These are phyloP conservation scores for Chrysochromulina parva DNA, from an alignment of 78 protist genomes.

Conservation along the genomic window DNA sequence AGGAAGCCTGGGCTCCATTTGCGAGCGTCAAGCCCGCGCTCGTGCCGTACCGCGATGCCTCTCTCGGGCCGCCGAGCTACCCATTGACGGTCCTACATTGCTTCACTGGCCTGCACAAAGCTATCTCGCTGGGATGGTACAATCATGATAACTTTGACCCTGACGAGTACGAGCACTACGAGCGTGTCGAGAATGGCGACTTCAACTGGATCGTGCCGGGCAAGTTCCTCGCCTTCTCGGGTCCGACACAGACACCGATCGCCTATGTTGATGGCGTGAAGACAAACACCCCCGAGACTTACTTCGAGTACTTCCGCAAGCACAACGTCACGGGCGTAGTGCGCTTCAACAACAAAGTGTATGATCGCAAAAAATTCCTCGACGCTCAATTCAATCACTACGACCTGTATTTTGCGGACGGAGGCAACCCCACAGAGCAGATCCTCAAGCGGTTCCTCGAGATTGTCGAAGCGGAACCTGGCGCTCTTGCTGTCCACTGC, in stretches of 20 bases:
- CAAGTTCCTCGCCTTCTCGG: slow-evolving; percentile 79
- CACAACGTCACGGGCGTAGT: slow-evolving; percentile 65
- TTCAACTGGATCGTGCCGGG: slow-evolving; percentile 86
- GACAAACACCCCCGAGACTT: slow-evolving; percentile 58
- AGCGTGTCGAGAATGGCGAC: slow-evolving; percentile 85
- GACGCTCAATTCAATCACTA: slow-evolving; percentile 60
- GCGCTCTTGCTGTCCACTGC: slow-evolving; percentile 68
- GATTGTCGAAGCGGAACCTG: slow-evolving; percentile 44
- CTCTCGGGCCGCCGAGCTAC: slow-evolving; percentile 60
- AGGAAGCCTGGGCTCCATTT: slow-evolving; percentile 48
- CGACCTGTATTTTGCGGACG: slow-evolving; percentile 77
- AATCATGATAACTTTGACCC: slow-evolving; percentile 48
- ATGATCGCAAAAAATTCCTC: slow-evolving; percentile 55
- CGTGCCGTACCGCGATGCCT: slow-evolving; percentile 82
- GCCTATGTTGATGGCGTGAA: slow-evolving; percentile 24
- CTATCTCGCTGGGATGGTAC: slow-evolving; percentile 14
- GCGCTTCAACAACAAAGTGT: slow-evolving; percentile 73
- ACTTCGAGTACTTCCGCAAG: slow-evolving; percentile 53
- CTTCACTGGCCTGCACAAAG: slow-evolving; percentile 54
- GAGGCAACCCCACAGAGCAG: slow-evolving; percentile 69
- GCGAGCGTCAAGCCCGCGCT: slow-evolving; percentile 41
- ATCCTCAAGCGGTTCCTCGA: slow-evolving; percentile 64
- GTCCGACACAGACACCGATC: slow-evolving; percentile 56
- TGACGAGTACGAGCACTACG: slow-evolving; percentile 63
- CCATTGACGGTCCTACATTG: slow-evolving; percentile 51